Base-by-base conservation (phyloP, 805 yeast species). In the Barnettozyma populi region DNA sequence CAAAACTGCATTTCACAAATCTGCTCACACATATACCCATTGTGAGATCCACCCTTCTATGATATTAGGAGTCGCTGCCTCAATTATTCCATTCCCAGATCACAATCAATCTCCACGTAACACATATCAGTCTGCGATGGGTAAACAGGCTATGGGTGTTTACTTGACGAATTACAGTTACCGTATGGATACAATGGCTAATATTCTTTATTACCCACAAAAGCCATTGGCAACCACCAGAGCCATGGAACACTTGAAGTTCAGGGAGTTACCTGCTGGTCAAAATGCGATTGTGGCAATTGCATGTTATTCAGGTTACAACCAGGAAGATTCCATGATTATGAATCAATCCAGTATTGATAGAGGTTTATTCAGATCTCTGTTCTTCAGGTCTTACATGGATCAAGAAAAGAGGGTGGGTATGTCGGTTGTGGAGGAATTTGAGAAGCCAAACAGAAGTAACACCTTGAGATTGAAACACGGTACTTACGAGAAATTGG, bases 121-220 rank as follows among this genome's bases (percentile, higher is more conserved):
- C 66, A 94, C 99, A 4, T 94, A 94, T 70, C 99, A 94, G 74
- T 90, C 97, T 66, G 99, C 99, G 54, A 94, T 94, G 99, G 99
- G 99, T 81, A 94, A 94, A 70, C 99, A 94, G 73, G 99, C 99
- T 49, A 94, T 94, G 99, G 99, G 99, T 65, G 98, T 94, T 9
- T 92, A 87, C 68, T 76, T 92, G 61, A 94, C 99, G 5, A 94
- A 94, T 64, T 94, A 92, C 68, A 79, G 84, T 50, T 96, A 92
- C 45, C 87, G 99, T 72, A 94, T 94, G 99, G 99, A 94, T 69
- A 94, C 99, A 1, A 94, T 94, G 99, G 97, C 99, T 9, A 94
- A 94, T 64, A 92, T 94, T 59, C 75, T 94, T 57, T 94, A 94
- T 65, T 94, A 94, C 64, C 99, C 99, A 36, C 99, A 94, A 66